Conservation (phyloP, 2,329 filamentous ascomycete species). For the Microsporum ferrugineum region DNA sequence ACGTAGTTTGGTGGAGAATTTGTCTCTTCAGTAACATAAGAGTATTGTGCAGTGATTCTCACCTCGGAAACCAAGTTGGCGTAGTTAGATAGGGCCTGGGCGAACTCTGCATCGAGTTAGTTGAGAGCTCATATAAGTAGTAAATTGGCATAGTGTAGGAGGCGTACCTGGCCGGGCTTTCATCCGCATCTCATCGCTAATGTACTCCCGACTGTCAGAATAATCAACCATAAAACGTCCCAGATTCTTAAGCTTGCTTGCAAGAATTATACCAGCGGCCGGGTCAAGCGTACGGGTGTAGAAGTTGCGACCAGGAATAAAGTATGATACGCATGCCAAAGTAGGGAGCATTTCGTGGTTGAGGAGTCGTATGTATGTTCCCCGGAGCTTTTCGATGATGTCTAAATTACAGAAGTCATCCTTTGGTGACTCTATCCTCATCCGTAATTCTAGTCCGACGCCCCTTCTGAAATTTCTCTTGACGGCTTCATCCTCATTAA, state of each 20-base stretch:
- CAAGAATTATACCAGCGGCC: neutral
- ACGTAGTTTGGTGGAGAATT: neutral
- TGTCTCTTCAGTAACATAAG: neutral
- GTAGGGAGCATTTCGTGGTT: neutral
- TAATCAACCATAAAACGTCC: neutral
- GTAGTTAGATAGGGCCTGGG: neutral
- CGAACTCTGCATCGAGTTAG: neutral
- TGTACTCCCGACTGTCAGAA: neutral
- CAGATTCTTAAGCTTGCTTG: neutral
- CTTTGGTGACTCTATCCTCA: neutral
- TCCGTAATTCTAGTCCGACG: neutral
- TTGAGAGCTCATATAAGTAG: neutral
- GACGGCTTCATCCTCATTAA: conserved; percentile 2
- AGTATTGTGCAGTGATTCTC: too few relatives aligned
- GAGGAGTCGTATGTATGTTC: neutral
- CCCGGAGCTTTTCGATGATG: neutral
- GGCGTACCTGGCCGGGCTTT: neutral
- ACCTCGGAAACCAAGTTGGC: neutral
- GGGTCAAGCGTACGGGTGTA: neutral
- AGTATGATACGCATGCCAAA: neutral
- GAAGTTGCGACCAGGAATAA: neutral
- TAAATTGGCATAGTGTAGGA: neutral
- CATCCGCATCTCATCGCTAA: neutral
- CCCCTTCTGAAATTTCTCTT: neutral
- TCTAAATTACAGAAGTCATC: neutral